These are phyloP conservation scores for Aspergillus sclerotiicarbonarius DNA, from an alignment of 495 filamentous ascomycete species.

Conservation along the genomic window DNA sequence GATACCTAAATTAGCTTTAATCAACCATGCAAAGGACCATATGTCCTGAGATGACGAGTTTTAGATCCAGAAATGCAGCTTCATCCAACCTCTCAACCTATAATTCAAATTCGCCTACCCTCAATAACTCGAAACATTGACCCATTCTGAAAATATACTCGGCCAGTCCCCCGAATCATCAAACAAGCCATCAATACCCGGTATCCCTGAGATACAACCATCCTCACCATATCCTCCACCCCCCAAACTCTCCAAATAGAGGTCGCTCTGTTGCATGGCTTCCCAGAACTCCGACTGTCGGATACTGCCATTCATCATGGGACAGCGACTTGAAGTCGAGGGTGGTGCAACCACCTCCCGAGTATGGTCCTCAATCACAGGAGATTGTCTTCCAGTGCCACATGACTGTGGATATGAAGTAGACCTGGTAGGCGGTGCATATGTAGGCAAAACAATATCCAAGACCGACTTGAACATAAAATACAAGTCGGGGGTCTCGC, in stretches of 20 bases:
- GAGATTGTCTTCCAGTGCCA: background rate
- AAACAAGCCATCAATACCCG: background rate
- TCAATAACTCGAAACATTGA: background rate
- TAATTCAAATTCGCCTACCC: too few species aligned
- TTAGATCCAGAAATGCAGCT: too few species aligned
- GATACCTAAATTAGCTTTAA: too few species aligned
- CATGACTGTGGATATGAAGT: background rate
- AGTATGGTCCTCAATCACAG: background rate
- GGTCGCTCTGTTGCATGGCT: background rate
- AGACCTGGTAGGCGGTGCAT: background rate
- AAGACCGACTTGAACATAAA: conserved; percentile 1
- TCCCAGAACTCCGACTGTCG: background rate
- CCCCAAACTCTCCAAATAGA: background rate
- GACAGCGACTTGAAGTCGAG: background rate
- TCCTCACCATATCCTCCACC: background rate
- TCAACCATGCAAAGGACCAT: too few species aligned
- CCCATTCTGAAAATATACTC: conserved; percentile 5
- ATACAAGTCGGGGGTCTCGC: background rate
- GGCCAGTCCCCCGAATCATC: background rate
- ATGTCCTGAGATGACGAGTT: too few species aligned
- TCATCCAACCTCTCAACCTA: too few species aligned
- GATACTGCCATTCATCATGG: conserved; percentile 1
- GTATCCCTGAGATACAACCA: background rate
- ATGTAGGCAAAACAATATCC: background rate
- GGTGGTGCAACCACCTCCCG: background rate